These are phyloP conservation scores for Boletus edulis DNA, from an alignment of 768 basidiomycete genomes.

Conservation along the genomic window DNA sequence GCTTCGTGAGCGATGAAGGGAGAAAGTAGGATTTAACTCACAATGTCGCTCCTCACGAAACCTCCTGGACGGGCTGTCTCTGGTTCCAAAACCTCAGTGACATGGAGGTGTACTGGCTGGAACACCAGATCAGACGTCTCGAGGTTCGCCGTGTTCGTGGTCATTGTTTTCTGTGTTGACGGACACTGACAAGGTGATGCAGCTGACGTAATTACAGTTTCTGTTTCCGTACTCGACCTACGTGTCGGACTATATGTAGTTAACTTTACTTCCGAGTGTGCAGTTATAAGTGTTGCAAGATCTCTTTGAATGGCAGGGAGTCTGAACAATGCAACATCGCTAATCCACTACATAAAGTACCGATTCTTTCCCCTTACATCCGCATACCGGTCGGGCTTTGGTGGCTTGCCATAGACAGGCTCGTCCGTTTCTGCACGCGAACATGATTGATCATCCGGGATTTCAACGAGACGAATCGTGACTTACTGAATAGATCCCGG, in stretches of 20 bases:
- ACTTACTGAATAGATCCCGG: slow-evolving; percentile 64
- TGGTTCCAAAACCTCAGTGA: slow-evolving; percentile 81
- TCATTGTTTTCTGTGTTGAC: no score
- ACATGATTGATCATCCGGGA: background rate
- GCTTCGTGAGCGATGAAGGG: background rate
- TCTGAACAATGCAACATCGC: no score
- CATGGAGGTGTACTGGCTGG: slow-evolving; percentile 58
- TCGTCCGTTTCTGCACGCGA: slow-evolving; percentile 20
- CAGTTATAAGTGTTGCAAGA: no score
- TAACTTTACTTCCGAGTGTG: no score
- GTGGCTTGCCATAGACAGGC: slow-evolving; percentile 24
- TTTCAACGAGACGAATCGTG: background rate
- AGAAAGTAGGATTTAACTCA: slow-evolving; percentile 28
- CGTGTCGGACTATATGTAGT: no score
- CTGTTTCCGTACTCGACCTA: no score
- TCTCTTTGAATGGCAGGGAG: no score
- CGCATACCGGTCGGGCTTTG: slow-evolving; percentile 31
- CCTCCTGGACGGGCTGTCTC: slow-evolving; percentile 79
- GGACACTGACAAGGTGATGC: no score
- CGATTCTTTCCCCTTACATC: slow-evolving; percentile 29
- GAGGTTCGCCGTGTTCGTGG: no score
- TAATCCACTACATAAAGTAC: slow-evolving; percentile 20
- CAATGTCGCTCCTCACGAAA: slow-evolving; percentile 64
- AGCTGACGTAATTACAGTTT: no score
- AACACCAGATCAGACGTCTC: slow-evolving; percentile 45